Evolutionary conservation across 148 eudicot species (phyloP), one percentile per base, ranked within the genome.

Genomic region (Persicaria maculosa): DNA sequence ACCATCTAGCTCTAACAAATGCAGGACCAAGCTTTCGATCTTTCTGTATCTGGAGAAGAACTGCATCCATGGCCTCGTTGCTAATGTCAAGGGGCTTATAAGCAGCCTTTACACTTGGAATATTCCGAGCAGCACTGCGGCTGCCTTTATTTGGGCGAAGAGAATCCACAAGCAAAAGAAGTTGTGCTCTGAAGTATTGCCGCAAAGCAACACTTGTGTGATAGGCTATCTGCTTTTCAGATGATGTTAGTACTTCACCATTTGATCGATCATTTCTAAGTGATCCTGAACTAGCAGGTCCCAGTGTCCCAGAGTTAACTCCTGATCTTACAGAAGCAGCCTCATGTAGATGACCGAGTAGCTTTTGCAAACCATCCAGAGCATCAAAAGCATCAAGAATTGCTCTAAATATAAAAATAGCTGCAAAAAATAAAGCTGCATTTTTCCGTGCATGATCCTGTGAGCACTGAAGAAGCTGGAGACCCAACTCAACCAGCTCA

Each of bases 1-100:
- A 81, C 97, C 99, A 95, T 77, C 86, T 89, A 71, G 94, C 86
- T 82, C 90, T 89, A 52, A 82, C 99, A 80, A 92, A 79, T 46
- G 92, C 91, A 80, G 96, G 97, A 69, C 99, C 99, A 72, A 95
- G 96, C 80, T 92, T 95, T 70, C 97, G 83, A 77, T 95, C 99
- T 82, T 86, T 95, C 79, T 95, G 99, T 82, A 95, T 85, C 79
- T 81, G 97, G 74, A 91, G 88, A 77, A 89, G 88, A 72, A 90
- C 79, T 72, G 88, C 86, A 90, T 92, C 99, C 81, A 92, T 83
- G 61, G 97, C 93, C 86, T 95, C 97, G 76, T 87, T 95, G 78
- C 97, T 90, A 52, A 92, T 86, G 76, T 95, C 99, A 74, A 92
- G 97, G 72, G 99, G 97, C 82, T 92, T 92, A 82, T 92, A 86